Conservation (phyloP, 2,329 filamentous ascomycete species). For the Diaporthe australafricana region DNA sequence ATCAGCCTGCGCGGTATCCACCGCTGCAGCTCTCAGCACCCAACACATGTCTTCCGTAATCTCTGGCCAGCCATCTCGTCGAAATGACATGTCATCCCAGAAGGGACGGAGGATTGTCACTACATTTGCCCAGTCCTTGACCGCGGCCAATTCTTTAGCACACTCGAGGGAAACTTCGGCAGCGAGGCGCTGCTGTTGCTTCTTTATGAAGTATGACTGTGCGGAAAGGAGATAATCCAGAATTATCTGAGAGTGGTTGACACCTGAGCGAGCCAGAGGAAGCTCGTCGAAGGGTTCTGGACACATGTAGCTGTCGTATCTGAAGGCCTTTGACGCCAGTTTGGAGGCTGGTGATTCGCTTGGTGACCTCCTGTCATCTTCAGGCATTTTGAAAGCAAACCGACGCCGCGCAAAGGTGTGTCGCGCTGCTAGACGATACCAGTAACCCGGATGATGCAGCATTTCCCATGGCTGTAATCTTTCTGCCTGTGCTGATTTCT, state of each 20-base stretch:
- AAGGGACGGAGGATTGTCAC: conserved; percentile 65
- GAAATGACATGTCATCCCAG: conserved; percentile 68
- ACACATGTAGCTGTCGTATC: conserved; percentile 76
- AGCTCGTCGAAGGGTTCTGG: conserved; percentile 71
- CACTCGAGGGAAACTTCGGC: conserved; percentile 69
- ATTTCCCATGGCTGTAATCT: conserved; percentile 72
- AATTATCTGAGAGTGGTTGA: conserved; percentile 68
- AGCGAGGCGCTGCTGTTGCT: conserved; percentile 63
- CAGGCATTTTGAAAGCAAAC: conserved; percentile 67
- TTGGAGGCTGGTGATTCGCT: conserved; percentile 59
- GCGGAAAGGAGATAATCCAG: conserved; percentile 64
- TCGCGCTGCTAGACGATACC: conserved; percentile 71
- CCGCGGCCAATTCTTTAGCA: conserved; percentile 64
- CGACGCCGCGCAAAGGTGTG: conserved; percentile 65
- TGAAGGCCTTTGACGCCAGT: conserved; percentile 62
- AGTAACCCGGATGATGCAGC: conserved; percentile 75
- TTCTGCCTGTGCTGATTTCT: conserved; percentile 69
- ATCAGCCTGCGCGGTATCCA: conserved; percentile 62
- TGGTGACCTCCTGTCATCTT: conserved; percentile 67
- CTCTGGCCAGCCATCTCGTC: conserved; percentile 69
- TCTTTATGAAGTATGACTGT: conserved; percentile 63
- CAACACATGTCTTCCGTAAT: conserved; percentile 71
- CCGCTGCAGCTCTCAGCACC: conserved; percentile 69
- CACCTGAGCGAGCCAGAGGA: conserved; percentile 60
- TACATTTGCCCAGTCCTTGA: conserved; percentile 64